A percentile compares a stretch with the other conserved stretches of the same genome.
phyloP scores from a whole-genome alignment of 441 rosid species.

The Populus trichocarpa region DNA sequence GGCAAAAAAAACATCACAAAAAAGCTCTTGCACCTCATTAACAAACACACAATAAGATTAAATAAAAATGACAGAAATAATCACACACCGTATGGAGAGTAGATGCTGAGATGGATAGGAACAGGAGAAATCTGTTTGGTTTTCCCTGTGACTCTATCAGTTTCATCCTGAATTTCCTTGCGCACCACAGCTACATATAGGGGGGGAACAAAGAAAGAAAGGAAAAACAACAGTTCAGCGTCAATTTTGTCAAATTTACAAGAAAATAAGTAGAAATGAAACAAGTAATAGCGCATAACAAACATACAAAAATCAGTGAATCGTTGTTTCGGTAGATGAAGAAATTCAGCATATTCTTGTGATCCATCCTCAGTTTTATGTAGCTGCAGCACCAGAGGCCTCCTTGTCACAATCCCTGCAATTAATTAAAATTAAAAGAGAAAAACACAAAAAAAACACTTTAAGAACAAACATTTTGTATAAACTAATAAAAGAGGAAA shows the following conservation, averaged over 20 bases:
- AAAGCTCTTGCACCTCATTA: not conserved
- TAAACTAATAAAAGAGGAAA: not conserved
- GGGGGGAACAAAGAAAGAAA: not conserved
- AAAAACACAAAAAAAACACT: not conserved
- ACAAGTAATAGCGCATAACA: not conserved
- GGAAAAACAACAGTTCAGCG: not conserved
- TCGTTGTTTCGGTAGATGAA: conserved; percentile 52
- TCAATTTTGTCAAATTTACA: not conserved
- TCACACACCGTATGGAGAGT: not conserved
- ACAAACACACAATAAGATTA: not conserved
- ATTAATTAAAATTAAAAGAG: not conserved
- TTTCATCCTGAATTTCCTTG: conserved; percentile 82
- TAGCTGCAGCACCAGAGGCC: conserved; percentile 83
- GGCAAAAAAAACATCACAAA: not conserved
- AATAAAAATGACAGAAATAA: not conserved
- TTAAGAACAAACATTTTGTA: not conserved
- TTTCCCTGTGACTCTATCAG: conserved; percentile 80
- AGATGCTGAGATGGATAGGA: conserved; percentile 84
- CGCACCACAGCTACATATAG: conserved; percentile 52
- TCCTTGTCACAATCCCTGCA: conserved; percentile 77
- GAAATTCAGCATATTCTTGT: conserved; percentile 77
- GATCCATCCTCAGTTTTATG: conserved; percentile 59
- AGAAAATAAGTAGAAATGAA: not conserved
- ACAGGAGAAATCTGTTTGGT: conserved; percentile 79
- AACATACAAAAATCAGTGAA: conserved; percentile 63